These are phyloP conservation scores for Paraglomus brasilianum DNA, from an alignment of 192 early-diverging fungal species.

Conservation along the genomic window DNA sequence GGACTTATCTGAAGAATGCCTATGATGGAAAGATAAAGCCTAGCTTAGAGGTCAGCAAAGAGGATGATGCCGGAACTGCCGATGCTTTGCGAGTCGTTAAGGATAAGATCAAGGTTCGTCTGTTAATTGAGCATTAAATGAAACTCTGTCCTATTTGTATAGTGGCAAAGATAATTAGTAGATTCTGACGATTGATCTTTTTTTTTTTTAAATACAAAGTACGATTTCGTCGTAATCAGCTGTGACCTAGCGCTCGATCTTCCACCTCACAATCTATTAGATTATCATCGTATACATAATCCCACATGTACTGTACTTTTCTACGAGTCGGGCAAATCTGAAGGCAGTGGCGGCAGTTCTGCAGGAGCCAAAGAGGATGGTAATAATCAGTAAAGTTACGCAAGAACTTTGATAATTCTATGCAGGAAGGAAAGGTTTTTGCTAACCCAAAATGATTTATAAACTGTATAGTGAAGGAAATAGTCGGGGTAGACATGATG, in stretches of 20 bases:
- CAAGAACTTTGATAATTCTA: neutral
- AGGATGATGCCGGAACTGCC: slow-evolving; percentile 73
- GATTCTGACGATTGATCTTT: neutral
- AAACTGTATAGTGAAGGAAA: slow-evolving; percentile 23
- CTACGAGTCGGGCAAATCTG: slow-evolving; percentile 74
- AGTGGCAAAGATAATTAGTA: neutral
- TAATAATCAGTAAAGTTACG: slow-evolving; percentile 16
- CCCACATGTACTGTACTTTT: slow-evolving; percentile 82
- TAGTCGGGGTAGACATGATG: slow-evolving; percentile 43
- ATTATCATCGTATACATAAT: slow-evolving; percentile 74
- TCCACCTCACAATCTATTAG: slow-evolving; percentile 78
- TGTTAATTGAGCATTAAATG: neutral
- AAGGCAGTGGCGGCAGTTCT: slow-evolving; percentile 58
- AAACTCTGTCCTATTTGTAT: neutral
- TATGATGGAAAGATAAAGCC: slow-evolving; percentile 65
- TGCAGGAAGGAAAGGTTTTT: too few species aligned
- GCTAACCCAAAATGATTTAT: neutral
- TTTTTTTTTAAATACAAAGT: slow-evolving; percentile 39
- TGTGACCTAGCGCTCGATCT: slow-evolving; percentile 91
- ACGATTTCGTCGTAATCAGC: slow-evolving; percentile 87
- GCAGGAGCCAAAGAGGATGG: slow-evolving; percentile 47
- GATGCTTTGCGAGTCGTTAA: slow-evolving; percentile 79
- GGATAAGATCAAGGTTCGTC: slow-evolving; percentile 77
- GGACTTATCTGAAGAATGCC: slow-evolving; percentile 57
- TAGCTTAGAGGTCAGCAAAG: slow-evolving; percentile 57